Percentiles rank a stretch among this genome's conserved stretches.
phyloP scores from a whole-genome alignment of 352 stramenopile species.

The Globisporangium spiculum region DNA sequence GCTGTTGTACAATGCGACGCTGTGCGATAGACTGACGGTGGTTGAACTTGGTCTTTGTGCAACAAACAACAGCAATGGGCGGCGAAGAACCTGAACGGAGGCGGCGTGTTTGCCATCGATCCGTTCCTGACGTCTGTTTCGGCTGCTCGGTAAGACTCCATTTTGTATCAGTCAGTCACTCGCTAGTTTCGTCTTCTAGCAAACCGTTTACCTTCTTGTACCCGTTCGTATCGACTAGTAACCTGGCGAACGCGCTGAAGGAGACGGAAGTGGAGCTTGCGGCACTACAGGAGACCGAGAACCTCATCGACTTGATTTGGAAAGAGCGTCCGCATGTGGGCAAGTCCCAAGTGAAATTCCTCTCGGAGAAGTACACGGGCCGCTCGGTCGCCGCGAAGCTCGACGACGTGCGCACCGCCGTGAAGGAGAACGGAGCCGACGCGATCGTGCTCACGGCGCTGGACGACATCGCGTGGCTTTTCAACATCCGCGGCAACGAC shows the following conservation, averaged over 20 bases:
- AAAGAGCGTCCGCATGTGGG: constrained; percentile 61
- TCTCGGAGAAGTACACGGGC: constrained; percentile 93
- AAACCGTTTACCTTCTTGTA: background rate
- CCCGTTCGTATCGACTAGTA: constrained; percentile 25
- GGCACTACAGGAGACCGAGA: constrained; percentile 73
- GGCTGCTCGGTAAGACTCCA: constrained; percentile 45
- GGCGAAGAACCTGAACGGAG: constrained; percentile 52
- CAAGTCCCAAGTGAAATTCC: constrained; percentile 87
- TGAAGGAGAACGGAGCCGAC: constrained; percentile 89
- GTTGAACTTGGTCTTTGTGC: background rate
- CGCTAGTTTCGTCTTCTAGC: background rate
- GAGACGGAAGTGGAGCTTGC: constrained; percentile 72
- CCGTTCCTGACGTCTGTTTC: constrained; percentile 92
- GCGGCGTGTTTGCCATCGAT: constrained; percentile 92
- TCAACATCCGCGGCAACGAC: constrained; percentile 98
- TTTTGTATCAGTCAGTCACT: background rate
- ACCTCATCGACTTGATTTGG: constrained; percentile 97
- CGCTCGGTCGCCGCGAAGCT: constrained; percentile 92
- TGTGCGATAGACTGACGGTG: background rate
- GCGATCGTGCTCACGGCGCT: constrained; percentile 94
- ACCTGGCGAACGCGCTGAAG: constrained; percentile 62
- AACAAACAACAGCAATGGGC: constrained; percentile 51
- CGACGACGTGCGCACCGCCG: constrained; percentile 60
- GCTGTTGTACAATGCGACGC: background rate
- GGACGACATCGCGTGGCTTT: constrained; percentile 97